These are phyloP conservation scores for Pyricularia pennisetigena DNA, from an alignment of 2,329 filamentous ascomycete genomes.

Conservation along the genomic window DNA sequence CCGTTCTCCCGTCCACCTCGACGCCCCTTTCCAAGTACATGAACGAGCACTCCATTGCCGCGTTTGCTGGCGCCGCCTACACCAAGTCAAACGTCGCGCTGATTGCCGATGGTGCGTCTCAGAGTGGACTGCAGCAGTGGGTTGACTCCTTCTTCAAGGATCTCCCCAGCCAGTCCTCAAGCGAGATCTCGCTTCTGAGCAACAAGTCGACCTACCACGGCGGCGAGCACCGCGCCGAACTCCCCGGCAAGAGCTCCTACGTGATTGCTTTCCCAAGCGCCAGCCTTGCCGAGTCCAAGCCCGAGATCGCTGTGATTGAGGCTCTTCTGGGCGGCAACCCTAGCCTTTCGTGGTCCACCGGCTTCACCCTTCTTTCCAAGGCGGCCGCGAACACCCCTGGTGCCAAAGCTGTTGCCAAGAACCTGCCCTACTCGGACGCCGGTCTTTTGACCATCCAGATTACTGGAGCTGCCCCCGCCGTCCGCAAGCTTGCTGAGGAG, in stretches of 20 bases:
- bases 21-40: slow-evolving; percentile 73
- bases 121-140: slow-evolving; percentile 76
- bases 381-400: slow-evolving; percentile 56
- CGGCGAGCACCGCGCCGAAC: slow-evolving; percentile 83
- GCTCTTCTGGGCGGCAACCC: slow-evolving; percentile 85
- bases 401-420: slow-evolving; percentile 62
- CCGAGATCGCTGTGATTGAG: slow-evolving; percentile 78
- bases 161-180: slow-evolving; percentile 44
- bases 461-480: slow-evolving; percentile 60
- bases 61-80: slow-evolving; percentile 72
- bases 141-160: slow-evolving; percentile 83
- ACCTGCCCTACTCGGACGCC: slow-evolving; percentile 85
- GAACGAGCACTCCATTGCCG: slow-evolving; percentile 61
- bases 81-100: slow-evolving; percentile 85
- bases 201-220: slow-evolving; percentile 79
- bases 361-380: slow-evolving; percentile 85
- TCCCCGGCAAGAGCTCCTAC: slow-evolving; percentile 67
- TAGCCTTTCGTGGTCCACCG: slow-evolving; percentile 89
- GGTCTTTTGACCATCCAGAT: slow-evolving; percentile 82
- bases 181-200: slow-evolving; percentile 44
- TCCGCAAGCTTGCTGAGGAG: slow-evolving; percentile 65
- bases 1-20: slow-evolving; percentile 62
- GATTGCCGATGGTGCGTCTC: slow-evolving; percentile 77
- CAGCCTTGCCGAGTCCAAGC: slow-evolving; percentile 72
- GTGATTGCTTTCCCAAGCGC: slow-evolving; percentile 91